Conservation (phyloP, 2,329 filamentous ascomycete species). For the Clonostachys solani region DNA sequence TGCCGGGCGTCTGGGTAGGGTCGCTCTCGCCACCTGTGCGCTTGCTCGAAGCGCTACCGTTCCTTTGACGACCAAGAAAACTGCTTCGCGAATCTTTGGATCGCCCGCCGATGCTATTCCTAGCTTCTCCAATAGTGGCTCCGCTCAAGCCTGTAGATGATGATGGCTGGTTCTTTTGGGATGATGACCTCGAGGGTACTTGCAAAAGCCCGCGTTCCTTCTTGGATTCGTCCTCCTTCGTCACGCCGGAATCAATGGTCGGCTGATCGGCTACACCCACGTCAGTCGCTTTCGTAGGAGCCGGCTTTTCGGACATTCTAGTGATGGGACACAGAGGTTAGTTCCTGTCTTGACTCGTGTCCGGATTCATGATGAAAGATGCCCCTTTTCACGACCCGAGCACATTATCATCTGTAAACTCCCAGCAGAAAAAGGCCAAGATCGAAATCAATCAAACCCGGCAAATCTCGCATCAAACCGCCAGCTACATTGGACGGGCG, state of each 20-base stretch:
- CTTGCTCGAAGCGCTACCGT: slow-evolving; percentile 66
- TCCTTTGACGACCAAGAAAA: slow-evolving; percentile 57
- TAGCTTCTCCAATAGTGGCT: slow-evolving; percentile 52
- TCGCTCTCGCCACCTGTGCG: slow-evolving; percentile 51
- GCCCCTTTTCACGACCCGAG: too few relatives aligned
- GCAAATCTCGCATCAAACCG: too few relatives aligned
- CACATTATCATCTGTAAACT: too few relatives aligned
- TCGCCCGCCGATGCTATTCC: slow-evolving; percentile 58
- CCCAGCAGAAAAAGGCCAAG: too few relatives aligned
- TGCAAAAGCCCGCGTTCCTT: slow-evolving; percentile 49
- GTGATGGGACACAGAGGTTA: too few relatives aligned
- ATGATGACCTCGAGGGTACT: slow-evolving; percentile 60
- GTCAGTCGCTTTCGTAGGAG: too few relatives aligned
- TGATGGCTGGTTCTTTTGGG: slow-evolving; percentile 54
- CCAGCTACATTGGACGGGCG: too few relatives aligned
- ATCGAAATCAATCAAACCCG: too few relatives aligned
- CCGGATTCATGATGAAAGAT: too few relatives aligned
- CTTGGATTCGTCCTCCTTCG: slow-evolving; percentile 38
- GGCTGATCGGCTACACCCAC: too few relatives aligned
- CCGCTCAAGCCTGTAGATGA: slow-evolving; percentile 58
- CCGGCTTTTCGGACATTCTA: too few relatives aligned
- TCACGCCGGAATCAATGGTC: slow-evolving; percentile 1
- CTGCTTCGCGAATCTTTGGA: slow-evolving; percentile 65
- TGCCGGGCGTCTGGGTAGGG: slow-evolving; percentile 41
- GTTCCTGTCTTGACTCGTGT: too few relatives aligned